These are phyloP conservation scores for Leishmania martiniquensis DNA, from an alignment of 208 protist genomes.

Conservation along the genomic window DNA sequence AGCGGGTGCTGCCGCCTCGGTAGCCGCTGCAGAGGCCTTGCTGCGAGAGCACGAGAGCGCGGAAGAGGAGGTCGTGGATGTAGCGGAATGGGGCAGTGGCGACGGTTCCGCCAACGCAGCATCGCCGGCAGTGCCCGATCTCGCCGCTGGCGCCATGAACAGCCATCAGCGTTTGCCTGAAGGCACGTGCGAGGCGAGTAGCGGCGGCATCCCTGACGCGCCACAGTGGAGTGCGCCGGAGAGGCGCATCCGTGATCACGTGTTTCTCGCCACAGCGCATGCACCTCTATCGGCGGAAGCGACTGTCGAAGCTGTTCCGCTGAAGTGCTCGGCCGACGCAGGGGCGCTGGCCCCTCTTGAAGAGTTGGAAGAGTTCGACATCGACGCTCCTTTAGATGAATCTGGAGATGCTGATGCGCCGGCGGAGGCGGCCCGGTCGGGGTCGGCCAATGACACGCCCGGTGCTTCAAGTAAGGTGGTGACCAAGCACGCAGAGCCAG, in stretches of 20 bases:
- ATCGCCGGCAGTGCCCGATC: background rate
- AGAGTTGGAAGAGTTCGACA: slow-evolving; percentile 26
- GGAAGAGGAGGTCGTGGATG: background rate
- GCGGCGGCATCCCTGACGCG: background rate
- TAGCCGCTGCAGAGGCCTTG: background rate
- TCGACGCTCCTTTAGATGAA: slow-evolving; percentile 16
- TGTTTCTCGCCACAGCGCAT: background rate
- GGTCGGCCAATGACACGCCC: background rate
- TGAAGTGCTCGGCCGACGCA: background rate
- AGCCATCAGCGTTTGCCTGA: background rate
- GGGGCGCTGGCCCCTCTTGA: background rate
- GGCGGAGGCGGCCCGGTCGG: background rate
- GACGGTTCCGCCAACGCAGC: background rate
- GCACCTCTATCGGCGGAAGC: background rate
- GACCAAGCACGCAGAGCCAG: background rate
- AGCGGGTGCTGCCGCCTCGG: background rate
- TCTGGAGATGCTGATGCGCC: background rate
- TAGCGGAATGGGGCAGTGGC: background rate
- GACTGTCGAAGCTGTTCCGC: no score
- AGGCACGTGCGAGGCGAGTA: background rate
- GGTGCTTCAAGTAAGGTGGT: background rate
- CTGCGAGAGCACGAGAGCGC: background rate
- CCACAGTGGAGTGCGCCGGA: background rate
- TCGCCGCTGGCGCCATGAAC: background rate
- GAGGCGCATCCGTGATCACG: background rate